Percentiles rank a stretch among this genome's conserved stretches.
Evolutionary conservation across 2,329 filamentous ascomycete genomes (phyloP).

Genomic region (Penicillium sp.): DNA sequence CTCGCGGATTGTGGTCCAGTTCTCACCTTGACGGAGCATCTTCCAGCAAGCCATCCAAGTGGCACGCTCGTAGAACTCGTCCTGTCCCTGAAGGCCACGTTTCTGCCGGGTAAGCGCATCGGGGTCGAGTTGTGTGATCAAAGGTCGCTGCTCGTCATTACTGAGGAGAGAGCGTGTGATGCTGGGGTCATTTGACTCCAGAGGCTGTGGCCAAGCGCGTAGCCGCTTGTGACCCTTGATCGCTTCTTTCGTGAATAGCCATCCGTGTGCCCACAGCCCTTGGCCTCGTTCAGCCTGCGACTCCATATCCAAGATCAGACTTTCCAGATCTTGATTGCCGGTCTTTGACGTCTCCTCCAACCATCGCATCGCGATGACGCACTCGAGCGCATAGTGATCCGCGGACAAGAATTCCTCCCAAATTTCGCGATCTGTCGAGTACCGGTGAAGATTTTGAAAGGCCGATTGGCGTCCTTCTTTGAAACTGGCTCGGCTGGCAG

Average conservation of each 20-base stretch:
- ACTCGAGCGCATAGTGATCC: slow-evolving; percentile 72
- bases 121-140: slow-evolving; percentile 87
- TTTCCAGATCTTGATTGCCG: slow-evolving; percentile 68
- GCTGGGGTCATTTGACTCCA: slow-evolving; percentile 62
- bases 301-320: slow-evolving; percentile 72
- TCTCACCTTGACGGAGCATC: slow-evolving; percentile 80
- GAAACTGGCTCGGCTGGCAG: slow-evolving; percentile 41
- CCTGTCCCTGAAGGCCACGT: slow-evolving; percentile 72
- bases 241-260: slow-evolving; percentile 84
- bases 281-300: slow-evolving; percentile 69
- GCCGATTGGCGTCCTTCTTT: slow-evolving; percentile 40
- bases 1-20: slow-evolving; percentile 69
- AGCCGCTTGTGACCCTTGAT: slow-evolving; percentile 89
- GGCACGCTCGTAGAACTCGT: slow-evolving; percentile 83
- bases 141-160: slow-evolving; percentile 57
- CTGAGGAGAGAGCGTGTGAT: slow-evolving; percentile 57
- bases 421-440: slow-evolving; percentile 59
- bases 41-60: slow-evolving; percentile 95
- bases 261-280: slow-evolving; percentile 81
- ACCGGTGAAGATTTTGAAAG: slow-evolving; percentile 50
- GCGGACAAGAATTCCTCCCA: slow-evolving; percentile 73
- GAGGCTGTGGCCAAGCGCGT: slow-evolving; percentile 62
- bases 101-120: slow-evolving; percentile 81
- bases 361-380: slow-evolving; percentile 79
- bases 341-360: slow-evolving; percentile 72